These are phyloP conservation scores for Candida endomychidarum DNA, from an alignment of 805 yeast genomes.

Conservation along the genomic window DNA sequence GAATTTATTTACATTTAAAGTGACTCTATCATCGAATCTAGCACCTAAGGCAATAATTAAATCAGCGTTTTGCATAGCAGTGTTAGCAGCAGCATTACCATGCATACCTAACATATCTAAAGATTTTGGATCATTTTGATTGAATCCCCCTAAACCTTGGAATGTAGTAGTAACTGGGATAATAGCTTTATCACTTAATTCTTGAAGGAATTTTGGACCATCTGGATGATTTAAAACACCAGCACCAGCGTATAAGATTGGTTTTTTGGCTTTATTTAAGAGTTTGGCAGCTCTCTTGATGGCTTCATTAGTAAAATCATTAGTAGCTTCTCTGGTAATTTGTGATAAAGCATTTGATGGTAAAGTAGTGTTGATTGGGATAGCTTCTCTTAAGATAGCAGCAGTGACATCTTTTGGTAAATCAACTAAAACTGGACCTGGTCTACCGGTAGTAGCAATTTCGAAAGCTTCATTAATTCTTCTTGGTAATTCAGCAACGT, in stretches of 20 bases:
- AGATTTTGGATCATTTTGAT: slow-evolving; percentile 87
- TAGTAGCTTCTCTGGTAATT: slow-evolving; percentile 67
- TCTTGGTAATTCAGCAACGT: slow-evolving; percentile 89
- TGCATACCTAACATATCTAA: slow-evolving; percentile 99
- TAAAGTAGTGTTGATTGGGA: slow-evolving; percentile 76
- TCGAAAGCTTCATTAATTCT: slow-evolving; percentile 98
- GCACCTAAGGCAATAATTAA: slow-evolving; percentile 93
- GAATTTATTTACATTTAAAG: slow-evolving; percentile 78
- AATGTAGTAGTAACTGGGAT: slow-evolving; percentile 96
- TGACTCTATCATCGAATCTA: slow-evolving; percentile 97
- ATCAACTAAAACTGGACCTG: slow-evolving; percentile 97
- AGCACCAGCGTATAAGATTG: slow-evolving; percentile 87
- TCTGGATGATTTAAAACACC: slow-evolving; percentile 80
- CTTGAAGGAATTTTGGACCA: slow-evolving; percentile 77
- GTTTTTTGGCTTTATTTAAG: slow-evolving; percentile 80
- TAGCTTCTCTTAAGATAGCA: slow-evolving; percentile 78
- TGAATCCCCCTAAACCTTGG: slow-evolving; percentile 92
- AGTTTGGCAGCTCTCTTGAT: slow-evolving; percentile 75
- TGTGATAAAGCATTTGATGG: slow-evolving; percentile 71
- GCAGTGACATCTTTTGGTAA: slow-evolving; percentile 98
- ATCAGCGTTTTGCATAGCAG: slow-evolving; percentile 93
- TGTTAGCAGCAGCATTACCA: slow-evolving; percentile 92
- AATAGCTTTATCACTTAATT: slow-evolving; percentile 83
- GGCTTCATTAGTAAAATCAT: slow-evolving; percentile 72
- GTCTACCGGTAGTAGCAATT: slow-evolving; percentile 93